These are phyloP conservation scores for Solanum infundibuliforme DNA, from an alignment of 257 asterid species.

Conservation along the genomic window DNA sequence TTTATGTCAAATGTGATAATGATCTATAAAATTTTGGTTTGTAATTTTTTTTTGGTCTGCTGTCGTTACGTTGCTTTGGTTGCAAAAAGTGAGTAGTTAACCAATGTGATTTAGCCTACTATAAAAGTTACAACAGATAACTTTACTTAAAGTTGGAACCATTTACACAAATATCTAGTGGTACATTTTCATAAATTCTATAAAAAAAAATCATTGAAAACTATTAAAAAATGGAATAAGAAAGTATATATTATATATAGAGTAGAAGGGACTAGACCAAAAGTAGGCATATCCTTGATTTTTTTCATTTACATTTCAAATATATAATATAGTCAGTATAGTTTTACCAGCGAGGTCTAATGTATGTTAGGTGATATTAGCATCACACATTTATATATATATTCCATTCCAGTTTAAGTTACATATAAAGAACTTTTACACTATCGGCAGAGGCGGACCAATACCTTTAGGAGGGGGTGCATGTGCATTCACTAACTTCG, in stretches of 20 bases:
- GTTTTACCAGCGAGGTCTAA: background rate
- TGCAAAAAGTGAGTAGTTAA: background rate
- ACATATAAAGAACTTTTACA: background rate
- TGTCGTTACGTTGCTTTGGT: background rate
- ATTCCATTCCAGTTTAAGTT: background rate
- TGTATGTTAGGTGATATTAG: background rate
- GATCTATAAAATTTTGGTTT: background rate
- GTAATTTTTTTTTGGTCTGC: background rate
- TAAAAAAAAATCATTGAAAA: background rate
- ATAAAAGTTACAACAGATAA: background rate
- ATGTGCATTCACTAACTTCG: too few species aligned
- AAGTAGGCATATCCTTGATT: background rate
- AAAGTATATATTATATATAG: background rate
- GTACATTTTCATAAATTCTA: background rate
- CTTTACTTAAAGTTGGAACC: background rate
- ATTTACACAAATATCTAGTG: background rate
- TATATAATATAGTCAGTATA: background rate
- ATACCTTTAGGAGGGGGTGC: too few species aligned
- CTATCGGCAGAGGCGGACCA: too few species aligned
- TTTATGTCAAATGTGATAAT: background rate
- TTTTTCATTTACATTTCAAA: background rate
- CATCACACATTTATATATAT: background rate
- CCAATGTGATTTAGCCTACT: background rate
- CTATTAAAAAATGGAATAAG: background rate
- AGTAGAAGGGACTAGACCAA: background rate